phyloP scores from a whole-genome alignment of 1,284 basidiomycete genomes.

The Ceraceosorus guamensis region DNA sequence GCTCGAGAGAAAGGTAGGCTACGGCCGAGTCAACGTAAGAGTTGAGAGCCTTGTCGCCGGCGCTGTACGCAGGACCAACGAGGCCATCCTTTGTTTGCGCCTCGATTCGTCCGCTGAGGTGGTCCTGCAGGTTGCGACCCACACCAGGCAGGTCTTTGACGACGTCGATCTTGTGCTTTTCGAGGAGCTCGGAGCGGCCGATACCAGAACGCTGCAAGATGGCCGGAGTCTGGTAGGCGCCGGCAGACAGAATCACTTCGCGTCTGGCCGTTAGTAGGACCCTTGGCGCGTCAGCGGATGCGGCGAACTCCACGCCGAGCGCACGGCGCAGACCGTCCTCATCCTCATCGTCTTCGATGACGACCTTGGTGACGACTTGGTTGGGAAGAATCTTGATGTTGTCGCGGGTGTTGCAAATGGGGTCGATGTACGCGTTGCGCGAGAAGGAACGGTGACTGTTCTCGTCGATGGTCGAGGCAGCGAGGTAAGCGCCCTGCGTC shows the following conservation, averaged over 20 bases:
- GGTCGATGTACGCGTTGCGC: slow-evolving; percentile 63
- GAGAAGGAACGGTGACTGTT: slow-evolving; percentile 63
- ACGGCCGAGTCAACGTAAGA: slow-evolving; percentile 64
- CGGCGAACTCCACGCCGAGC: slow-evolving; percentile 58
- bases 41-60: slow-evolving; percentile 50
- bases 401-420: slow-evolving; percentile 50
- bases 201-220: slow-evolving; percentile 66
- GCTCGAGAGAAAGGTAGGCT: slow-evolving; percentile 59
- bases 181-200: slow-evolving; percentile 48
- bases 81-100: slow-evolving; percentile 20
- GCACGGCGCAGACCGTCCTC: slow-evolving; percentile 54
- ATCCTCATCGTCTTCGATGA: slow-evolving; percentile 52
- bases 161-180: slow-evolving; percentile 14
- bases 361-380: slow-evolving; percentile 60
- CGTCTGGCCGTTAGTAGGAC: slow-evolving; percentile 55
- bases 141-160: slow-evolving; percentile 22
- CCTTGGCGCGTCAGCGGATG: slow-evolving; percentile 32
- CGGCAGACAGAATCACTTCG: slow-evolving; percentile 56
- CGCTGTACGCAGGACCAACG: slow-evolving; percentile 17
- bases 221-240: slow-evolving; percentile 51
- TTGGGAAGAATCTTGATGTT: slow-evolving; percentile 62
- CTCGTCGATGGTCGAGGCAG: slow-evolving; percentile 61
- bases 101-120: slow-evolving; percentile 46
- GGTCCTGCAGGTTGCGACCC: slow-evolving; percentile 38
- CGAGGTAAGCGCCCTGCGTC: slow-evolving; percentile 57